A percentile compares a stretch with the other conserved stretches of the same genome.
Conservation (phyloP, 2,329 filamentous ascomycete genomes). For the Albophoma yamanashiensis region DNA sequence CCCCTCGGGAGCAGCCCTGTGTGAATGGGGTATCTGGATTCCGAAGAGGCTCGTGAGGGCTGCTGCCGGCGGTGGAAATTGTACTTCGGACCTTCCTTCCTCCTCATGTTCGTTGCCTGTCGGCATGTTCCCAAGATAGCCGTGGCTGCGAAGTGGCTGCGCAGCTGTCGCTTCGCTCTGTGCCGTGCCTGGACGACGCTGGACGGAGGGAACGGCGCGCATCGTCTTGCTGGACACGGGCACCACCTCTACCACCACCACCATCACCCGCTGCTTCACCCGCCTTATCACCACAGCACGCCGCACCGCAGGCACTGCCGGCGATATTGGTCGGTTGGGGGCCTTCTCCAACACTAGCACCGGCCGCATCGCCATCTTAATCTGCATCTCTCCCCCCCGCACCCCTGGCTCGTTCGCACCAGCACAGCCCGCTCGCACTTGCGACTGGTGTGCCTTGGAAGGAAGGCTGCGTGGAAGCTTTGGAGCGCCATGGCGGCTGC, state of each 20-base stretch:
- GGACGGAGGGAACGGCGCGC: no score
- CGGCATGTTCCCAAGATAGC: not conserved
- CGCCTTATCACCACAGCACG: not conserved
- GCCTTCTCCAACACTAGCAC: not conserved
- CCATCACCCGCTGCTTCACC: not conserved
- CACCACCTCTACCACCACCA: not conserved
- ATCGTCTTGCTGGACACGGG: not conserved
- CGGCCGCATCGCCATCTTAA: not conserved
- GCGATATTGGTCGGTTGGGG: not conserved
- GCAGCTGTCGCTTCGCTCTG: not conserved
- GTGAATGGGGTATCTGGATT: not conserved
- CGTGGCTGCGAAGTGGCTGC: not conserved
- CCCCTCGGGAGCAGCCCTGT: not conserved
- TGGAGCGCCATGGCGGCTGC: not conserved
- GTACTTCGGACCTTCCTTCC: not conserved
- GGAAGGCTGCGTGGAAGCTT: not conserved
- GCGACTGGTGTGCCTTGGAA: not conserved
- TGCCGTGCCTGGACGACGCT: not conserved
- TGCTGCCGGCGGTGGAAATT: not conserved
- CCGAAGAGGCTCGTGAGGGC: not conserved
- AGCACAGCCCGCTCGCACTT: not conserved
- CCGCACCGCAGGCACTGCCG: not conserved
- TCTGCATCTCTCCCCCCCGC: not conserved
- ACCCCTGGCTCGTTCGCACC: not conserved
- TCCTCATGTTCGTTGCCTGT: not conserved